These are phyloP conservation scores for Jimgerdemannia lactiflua DNA, from an alignment of 192 early-diverging fungal species.

Conservation along the genomic window DNA sequence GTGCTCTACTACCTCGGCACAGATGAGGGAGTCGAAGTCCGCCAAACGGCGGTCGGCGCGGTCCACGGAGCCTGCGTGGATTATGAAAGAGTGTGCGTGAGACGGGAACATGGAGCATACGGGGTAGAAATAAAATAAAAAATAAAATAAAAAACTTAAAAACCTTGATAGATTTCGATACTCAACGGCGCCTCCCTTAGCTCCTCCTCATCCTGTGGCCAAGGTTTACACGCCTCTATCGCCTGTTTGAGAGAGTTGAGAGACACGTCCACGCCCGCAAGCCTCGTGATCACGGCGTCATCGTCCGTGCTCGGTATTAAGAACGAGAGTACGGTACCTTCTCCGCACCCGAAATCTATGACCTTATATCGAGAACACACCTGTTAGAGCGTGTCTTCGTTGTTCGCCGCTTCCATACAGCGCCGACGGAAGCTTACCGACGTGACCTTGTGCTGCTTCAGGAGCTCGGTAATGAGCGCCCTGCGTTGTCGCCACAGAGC, in stretches of 20 bases:
- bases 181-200: constrained; percentile 58
- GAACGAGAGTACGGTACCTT: constrained; percentile 67
- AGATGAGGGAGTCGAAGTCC: constrained; percentile 71
- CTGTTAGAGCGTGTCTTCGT: neutral
- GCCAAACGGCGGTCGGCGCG: constrained; percentile 45
- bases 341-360: constrained; percentile 89
- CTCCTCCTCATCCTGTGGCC: constrained; percentile 48
- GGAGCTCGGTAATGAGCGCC: constrained; percentile 47
- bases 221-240: constrained; percentile 51
- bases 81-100: neutral
- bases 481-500: constrained; percentile 87
- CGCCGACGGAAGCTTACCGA: constrained; percentile 35
- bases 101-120: neutral
- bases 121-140: neutral
- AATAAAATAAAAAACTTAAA: constrained; percentile 1
- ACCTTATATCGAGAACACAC: constrained; percentile 35
- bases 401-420: neutral
- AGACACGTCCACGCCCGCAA: constrained; percentile 77
- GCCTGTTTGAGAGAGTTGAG: constrained; percentile 39
- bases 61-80: constrained; percentile 44
- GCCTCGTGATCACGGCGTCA: constrained; percentile 51
- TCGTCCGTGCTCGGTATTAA: constrained; percentile 41
- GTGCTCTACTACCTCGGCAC: constrained; percentile 88
- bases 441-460: constrained; percentile 45
- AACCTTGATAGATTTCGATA: constrained; percentile 67